Conservation (phyloP, 1,139 yeast species). For the Pneumocystis wakefieldiae region DNA sequence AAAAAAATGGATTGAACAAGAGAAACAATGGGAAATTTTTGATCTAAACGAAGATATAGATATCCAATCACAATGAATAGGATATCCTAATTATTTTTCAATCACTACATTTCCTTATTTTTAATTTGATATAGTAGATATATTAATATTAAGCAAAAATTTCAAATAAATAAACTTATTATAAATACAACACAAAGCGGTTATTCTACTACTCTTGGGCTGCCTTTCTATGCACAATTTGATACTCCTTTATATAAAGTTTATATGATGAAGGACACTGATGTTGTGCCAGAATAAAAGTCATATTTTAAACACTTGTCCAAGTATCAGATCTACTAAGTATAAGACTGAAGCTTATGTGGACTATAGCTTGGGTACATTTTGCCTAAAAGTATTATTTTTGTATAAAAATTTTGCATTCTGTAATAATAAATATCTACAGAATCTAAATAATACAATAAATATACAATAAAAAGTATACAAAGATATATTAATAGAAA, state of each 20-base stretch:
- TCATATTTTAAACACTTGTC: neutral
- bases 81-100: neutral
- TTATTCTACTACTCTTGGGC: neutral
- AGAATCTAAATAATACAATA: neutral
- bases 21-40: slow-evolving; percentile 12
- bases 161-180: neutral
- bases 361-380: neutral
- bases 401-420: neutral
- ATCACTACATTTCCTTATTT: neutral
- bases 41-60: slow-evolving; percentile 3
- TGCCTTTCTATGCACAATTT: neutral
- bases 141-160: neutral
- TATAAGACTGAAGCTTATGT: neutral
- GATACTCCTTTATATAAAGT: neutral
- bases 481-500: too few species aligned
- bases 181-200: neutral
- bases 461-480: too few species aligned
- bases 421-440: neutral
- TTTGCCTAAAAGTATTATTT: neutral
- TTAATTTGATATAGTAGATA: neutral
- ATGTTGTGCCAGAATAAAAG: neutral
- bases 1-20: slow-evolving; percentile 11
- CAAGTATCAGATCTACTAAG: neutral
- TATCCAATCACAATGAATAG: neutral
- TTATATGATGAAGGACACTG: neutral